Conservation (phyloP, 352 stramenopile genomes). For the Pythium chondricola region DNA sequence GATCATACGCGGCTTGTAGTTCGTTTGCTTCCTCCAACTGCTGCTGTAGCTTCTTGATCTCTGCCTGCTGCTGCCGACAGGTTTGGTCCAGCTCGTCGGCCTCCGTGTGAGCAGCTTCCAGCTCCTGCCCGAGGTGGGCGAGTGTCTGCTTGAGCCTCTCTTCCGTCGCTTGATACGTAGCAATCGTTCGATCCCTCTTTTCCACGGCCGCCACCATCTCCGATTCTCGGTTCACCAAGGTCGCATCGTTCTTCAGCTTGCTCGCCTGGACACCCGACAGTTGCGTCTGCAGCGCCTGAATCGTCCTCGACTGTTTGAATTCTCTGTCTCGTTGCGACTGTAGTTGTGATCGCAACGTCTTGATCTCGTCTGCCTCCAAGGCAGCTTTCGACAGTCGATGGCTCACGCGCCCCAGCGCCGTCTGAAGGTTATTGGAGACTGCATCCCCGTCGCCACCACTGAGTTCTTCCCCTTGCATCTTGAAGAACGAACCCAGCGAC, state of each 20-base stretch:
- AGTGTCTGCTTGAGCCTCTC: conserved; percentile 29
- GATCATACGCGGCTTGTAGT: conserved; percentile 24
- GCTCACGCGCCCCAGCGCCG: conserved; percentile 6
- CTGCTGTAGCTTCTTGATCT: conserved; percentile 25
- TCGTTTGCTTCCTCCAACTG: conserved; percentile 23
- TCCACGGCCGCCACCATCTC: conserved; percentile 23
- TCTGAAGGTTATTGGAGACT: conserved; percentile 4
- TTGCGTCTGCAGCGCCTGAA: conserved; percentile 19
- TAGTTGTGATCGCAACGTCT: conserved; percentile 5
- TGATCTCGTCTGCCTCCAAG: conserved; percentile 4
- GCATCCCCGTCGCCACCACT: not conserved
- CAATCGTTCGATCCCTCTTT: conserved; percentile 23
- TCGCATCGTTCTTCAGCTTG: conserved; percentile 18
- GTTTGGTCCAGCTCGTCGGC: conserved; percentile 33
- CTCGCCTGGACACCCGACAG: conserved; percentile 18
- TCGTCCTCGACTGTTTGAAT: conserved; percentile 15
- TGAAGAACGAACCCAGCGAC: conserved; percentile 22
- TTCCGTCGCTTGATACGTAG: conserved; percentile 21
- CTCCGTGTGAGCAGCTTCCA: conserved; percentile 47
- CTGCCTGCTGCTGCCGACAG: conserved; percentile 29
- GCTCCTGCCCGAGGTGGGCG: conserved; percentile 36
- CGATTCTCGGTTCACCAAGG: conserved; percentile 20
- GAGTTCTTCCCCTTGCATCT: conserved; percentile 14
- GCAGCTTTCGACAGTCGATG: conserved; percentile 13
- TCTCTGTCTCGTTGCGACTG: conserved; percentile 1